Evolutionary conservation across 176 grass and related monocot species (phyloP).

Genomic region (Musa schizocarpa): DNA sequence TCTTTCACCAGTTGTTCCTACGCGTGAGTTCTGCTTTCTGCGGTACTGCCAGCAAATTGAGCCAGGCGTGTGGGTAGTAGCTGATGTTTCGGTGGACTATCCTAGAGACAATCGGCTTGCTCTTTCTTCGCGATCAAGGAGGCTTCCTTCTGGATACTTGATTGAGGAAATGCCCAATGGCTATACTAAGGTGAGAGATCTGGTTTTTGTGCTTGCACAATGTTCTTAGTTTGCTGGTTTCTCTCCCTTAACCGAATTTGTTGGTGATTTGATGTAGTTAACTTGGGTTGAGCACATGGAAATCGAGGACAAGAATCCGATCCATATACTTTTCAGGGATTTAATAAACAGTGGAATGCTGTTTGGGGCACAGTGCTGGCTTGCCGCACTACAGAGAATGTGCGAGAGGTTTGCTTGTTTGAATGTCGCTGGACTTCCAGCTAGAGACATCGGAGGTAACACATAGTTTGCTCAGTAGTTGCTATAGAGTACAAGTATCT

Average conservation of each 20-base stretch:
- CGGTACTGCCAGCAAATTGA: constrained; percentile 94
- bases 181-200: constrained; percentile 51
- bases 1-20: constrained; percentile 55
- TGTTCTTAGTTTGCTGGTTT: background rate
- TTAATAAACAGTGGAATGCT: constrained; percentile 59
- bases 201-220: background rate
- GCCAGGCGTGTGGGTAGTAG: constrained; percentile 70
- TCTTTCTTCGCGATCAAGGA: constrained; percentile 29
- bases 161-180: constrained; percentile 81
- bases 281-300: constrained; percentile 92
- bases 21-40: constrained; percentile 72
- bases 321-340: constrained; percentile 48
- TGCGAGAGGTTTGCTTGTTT: constrained; percentile 63
- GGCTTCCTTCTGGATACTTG: constrained; percentile 76
- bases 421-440: constrained; percentile 25
- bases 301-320: constrained; percentile 48
- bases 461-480: no score
- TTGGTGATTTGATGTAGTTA: constrained; percentile 30
- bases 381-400: constrained; percentile 61
- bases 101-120: constrained; percentile 41
- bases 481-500: no score
- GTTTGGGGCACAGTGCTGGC: constrained; percentile 77
- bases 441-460: constrained; percentile 39
- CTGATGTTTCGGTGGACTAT: constrained; percentile 72
- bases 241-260: background rate